These are phyloP conservation scores for Picochlorum sp. DNA, from an alignment of 139 green algal genomes.

Conservation along the genomic window DNA sequence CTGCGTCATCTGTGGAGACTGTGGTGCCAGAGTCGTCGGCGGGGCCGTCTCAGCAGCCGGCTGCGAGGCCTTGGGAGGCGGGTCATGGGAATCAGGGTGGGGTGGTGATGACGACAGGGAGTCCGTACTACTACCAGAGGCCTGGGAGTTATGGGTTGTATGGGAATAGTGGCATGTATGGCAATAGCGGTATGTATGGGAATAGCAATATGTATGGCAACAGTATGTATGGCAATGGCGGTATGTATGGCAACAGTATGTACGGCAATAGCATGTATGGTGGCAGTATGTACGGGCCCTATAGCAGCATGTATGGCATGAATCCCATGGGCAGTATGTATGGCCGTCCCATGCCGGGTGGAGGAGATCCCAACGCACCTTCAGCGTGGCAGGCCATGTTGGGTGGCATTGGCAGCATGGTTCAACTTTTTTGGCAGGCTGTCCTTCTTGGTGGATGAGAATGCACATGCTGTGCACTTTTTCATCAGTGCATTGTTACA, in stretches of 20 bases:
- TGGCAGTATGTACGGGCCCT: not conserved
- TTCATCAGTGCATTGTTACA: constrained; percentile 93
- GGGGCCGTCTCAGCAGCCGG: too few species aligned
- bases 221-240: not conserved
- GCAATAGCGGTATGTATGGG: not conserved
- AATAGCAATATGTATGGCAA: constrained; percentile 9
- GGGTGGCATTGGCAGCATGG: constrained; percentile 42
- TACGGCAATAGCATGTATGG: not conserved
- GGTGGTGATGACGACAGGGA: too few species aligned
- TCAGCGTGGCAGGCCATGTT: constrained; percentile 71
- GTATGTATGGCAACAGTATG: too few species aligned
- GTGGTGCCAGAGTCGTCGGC: too few species aligned
- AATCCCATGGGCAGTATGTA: constrained; percentile 34
- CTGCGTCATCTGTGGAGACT: too few species aligned
- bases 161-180: too few species aligned
- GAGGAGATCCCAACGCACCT: constrained; percentile 37
- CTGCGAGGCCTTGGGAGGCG: too few species aligned
- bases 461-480: constrained; percentile 96
- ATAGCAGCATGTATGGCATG: constrained; percentile 24
- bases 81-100: too few species aligned
- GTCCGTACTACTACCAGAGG: too few species aligned
- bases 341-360: constrained; percentile 31
- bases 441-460: constrained; percentile 96
- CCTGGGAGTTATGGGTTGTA: too few species aligned
- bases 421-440: constrained; percentile 92